A percentile compares a stretch with the other conserved stretches of the same genome.
These are phyloP conservation scores for Sonneratia alba DNA, from an alignment of 345 rosid species.

Conservation along the genomic window DNA sequence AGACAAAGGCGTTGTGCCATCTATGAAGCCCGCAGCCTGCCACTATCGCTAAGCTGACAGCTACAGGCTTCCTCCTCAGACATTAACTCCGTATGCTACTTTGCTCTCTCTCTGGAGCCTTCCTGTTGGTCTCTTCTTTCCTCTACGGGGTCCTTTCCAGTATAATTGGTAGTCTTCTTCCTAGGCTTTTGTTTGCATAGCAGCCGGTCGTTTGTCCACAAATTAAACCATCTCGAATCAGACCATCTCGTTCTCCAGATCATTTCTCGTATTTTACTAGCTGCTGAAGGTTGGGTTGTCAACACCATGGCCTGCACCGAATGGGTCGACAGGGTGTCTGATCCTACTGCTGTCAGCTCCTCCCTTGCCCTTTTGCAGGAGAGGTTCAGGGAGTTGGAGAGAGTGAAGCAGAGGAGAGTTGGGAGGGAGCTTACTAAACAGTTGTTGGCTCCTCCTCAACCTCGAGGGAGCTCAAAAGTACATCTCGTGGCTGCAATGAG, in stretches of 20 bases:
- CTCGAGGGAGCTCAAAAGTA: neutral
- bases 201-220: constrained; percentile 4
- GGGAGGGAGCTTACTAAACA: too few relatives aligned
- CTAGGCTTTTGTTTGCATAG: neutral
- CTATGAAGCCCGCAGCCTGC: constrained; percentile 14
- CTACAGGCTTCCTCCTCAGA: neutral
- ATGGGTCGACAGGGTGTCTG: constrained; percentile 38
- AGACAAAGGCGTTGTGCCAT: constrained; percentile 17
- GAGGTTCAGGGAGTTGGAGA: constrained; percentile 51
- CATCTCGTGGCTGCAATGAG: too few relatives aligned
- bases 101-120: constrained; percentile 14
- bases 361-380: constrained; percentile 60
- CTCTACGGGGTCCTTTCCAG: constrained; percentile 23
- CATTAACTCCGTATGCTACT: constrained; percentile 13
- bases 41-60: neutral
- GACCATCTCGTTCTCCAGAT: neutral
- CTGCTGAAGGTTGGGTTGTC: neutral
- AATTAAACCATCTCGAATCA: neutral
- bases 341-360: constrained; percentile 28
- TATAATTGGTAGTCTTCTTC: constrained; percentile 9
- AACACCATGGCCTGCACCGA: neutral
- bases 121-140: constrained; percentile 34
- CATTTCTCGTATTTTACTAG: neutral
- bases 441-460: neutral
- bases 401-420: constrained; percentile 45